phyloP scores from a whole-genome alignment of 2,329 filamentous ascomycete genomes.

The Nigrograna mackinnonii region DNA sequence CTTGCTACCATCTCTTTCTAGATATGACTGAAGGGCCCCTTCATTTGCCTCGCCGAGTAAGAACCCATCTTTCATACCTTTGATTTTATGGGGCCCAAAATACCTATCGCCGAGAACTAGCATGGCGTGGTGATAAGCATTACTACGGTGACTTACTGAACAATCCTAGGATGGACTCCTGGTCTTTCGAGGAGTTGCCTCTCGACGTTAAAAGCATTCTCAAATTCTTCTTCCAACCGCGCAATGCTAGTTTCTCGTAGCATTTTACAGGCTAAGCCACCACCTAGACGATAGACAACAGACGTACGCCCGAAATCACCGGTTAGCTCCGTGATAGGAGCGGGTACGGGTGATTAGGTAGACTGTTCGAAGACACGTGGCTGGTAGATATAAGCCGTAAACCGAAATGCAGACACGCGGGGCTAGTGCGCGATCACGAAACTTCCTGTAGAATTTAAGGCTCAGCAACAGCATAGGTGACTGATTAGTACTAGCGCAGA shows the following conservation, averaged over 20 bases:
- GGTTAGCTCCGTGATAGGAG: no score
- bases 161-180: neutral
- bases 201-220: neutral
- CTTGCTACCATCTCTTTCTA: constrained; percentile 5
- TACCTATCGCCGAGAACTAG: neutral
- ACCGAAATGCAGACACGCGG: no score
- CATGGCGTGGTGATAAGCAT: neutral
- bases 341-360: no score
- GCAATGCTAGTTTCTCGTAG: neutral
- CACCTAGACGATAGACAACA: neutral
- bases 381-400: no score
- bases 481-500: no score
- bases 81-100: constrained; percentile 3
- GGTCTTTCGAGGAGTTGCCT: neutral
- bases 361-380: no score
- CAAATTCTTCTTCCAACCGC: neutral
- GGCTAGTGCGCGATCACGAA: no score
- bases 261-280: neutral
- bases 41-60: constrained; percentile 12
- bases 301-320: neutral
- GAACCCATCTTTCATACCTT: constrained; percentile 12
- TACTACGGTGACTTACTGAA: neutral
- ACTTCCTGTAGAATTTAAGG: no score
- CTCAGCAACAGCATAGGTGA: no score
- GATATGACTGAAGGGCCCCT: constrained; percentile 13